A percentile compares a stretch with the other conserved stretches of the same genome.
Evolutionary conservation across 441 rosid genomes (phyloP).

Genomic region (Croton laevigatus): DNA sequence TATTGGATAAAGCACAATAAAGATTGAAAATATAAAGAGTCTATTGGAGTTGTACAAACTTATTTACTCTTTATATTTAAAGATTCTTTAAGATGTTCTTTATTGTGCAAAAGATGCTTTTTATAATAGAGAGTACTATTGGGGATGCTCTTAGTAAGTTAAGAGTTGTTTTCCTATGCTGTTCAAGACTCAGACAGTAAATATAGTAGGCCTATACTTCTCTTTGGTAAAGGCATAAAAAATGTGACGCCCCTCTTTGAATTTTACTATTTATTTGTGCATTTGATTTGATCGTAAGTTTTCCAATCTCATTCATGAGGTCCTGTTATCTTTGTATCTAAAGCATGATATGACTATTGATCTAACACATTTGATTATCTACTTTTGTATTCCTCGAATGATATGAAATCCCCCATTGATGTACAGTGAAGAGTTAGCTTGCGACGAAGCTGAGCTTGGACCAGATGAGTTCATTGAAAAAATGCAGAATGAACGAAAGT

Average conservation of each 20-base stretch:
- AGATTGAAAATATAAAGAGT: too few species aligned
- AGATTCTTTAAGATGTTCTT: too few species aligned
- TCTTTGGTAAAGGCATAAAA: not conserved
- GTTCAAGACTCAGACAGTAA: not conserved
- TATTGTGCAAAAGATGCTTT: too few species aligned
- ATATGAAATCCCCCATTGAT: conserved; percentile 13
- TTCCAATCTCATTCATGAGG: not conserved
- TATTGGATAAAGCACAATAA: too few species aligned
- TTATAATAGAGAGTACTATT: too few species aligned
- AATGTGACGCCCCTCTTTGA: not conserved
- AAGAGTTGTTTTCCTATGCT: not conserved
- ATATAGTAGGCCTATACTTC: not conserved
- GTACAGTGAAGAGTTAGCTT: conserved; percentile 71
- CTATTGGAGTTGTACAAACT: too few species aligned
- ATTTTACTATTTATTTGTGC: not conserved
- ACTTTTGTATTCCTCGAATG: not conserved
- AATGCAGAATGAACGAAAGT: conserved; percentile 43
- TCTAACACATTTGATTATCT: conserved; percentile 1
- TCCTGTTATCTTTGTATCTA: not conserved
- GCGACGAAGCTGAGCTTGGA: conserved; percentile 89
- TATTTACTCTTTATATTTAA: too few species aligned
- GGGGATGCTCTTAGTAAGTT: not conserved
- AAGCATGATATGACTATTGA: not conserved
- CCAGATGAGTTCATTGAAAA: conserved; percentile 55
- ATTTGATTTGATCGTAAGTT: not conserved